Evolutionary conservation across 495 filamentous ascomycete species (phyloP).

Genomic region (Cenococcum geophilum): DNA sequence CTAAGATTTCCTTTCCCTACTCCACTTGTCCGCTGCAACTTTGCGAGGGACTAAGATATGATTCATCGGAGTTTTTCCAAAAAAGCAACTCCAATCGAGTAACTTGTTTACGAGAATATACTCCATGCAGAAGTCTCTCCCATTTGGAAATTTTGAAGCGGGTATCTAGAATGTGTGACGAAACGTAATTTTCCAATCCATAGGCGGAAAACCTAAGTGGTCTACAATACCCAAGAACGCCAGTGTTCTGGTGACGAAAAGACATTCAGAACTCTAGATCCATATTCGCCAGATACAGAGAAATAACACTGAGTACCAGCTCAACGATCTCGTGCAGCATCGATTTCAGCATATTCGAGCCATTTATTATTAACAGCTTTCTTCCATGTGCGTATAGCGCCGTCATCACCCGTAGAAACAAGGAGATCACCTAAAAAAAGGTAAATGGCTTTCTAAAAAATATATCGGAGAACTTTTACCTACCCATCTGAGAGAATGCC

Average conservation of each 20-base stretch:
- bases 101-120: neutral
- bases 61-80: no score
- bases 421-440: constrained; percentile 33
- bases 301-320: neutral
- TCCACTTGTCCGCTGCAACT: no score
- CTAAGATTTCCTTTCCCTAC: no score
- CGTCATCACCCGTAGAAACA: constrained; percentile 39
- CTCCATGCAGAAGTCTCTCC: neutral
- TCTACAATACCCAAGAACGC: neutral
- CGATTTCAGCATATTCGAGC: constrained; percentile 30
- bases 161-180: neutral
- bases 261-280: neutral
- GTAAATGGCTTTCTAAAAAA: constrained; percentile 6
- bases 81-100: neutral
- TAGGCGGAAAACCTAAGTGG: neutral
- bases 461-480: constrained; percentile 3
- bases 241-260: neutral
- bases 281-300: neutral
- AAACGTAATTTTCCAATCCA: neutral
- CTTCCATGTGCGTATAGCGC: constrained; percentile 36
- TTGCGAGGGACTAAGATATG: no score
- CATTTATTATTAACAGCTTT: constrained; percentile 31
- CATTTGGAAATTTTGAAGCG: neutral
- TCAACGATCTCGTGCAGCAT: constrained; percentile 17
- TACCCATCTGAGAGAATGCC: constrained; percentile 37